phyloP scores from a whole-genome alignment of 345 rosid species.

The Pistacia atlantica region DNA sequence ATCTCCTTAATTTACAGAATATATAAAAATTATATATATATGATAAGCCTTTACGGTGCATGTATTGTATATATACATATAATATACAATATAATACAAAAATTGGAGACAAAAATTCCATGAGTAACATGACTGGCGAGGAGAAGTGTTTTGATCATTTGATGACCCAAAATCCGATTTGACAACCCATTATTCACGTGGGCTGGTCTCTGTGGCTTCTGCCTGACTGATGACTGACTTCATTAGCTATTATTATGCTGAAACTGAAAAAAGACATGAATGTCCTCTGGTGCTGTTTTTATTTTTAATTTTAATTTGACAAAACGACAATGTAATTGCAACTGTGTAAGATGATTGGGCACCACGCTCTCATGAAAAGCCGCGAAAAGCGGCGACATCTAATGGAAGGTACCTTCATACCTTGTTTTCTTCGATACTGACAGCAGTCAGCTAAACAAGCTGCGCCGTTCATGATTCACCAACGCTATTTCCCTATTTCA shows the following conservation, averaged over 20 bases:
- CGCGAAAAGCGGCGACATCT: conserved; percentile 28
- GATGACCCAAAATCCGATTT: conserved; percentile 20
- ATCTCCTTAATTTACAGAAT: background rate
- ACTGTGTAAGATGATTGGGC: conserved; percentile 11
- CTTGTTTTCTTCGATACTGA: conserved; percentile 22
- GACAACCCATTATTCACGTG: conserved; percentile 35
- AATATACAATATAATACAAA: background rate
- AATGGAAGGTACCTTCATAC: background rate
- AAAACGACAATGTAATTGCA: conserved; percentile 3
- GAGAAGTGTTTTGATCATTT: background rate
- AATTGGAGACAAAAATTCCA: conserved; percentile 36
- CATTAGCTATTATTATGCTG: background rate
- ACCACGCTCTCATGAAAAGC: conserved; percentile 11
- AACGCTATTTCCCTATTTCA: background rate
- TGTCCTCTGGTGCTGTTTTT: background rate
- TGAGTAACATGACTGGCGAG: conserved; percentile 26
- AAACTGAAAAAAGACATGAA: conserved; percentile 1
- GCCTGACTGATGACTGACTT: background rate
- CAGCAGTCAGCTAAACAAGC: background rate
- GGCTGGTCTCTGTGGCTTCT: conserved; percentile 12
- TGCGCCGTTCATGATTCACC: background rate
- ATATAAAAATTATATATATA: no score
- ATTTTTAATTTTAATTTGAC: background rate
- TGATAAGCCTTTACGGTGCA: background rate
- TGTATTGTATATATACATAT: background rate